Evolutionary conservation across 2,329 filamentous ascomycete species (phyloP).

Genomic region (Alternaria conjuncta): DNA sequence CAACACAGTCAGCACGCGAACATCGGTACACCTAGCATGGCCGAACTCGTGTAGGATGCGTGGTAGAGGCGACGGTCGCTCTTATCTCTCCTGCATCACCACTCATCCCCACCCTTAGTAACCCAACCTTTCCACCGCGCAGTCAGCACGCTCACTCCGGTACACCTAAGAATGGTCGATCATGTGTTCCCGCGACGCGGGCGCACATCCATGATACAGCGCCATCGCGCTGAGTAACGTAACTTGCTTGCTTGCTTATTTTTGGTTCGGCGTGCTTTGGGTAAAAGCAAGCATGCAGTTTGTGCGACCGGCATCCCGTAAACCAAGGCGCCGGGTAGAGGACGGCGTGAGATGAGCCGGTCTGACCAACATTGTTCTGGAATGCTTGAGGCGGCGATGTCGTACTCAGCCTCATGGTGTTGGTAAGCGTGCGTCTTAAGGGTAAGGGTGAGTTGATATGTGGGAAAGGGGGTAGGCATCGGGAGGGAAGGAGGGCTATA

Average conservation of each 20-base stretch:
- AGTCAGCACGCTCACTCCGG: constrained; percentile 1
- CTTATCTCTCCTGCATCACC: neutral
- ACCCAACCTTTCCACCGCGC: neutral
- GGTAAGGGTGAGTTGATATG: neutral
- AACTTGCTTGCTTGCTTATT: neutral
- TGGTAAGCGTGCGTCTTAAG: neutral
- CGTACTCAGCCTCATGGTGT: neutral
- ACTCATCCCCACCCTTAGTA: neutral
- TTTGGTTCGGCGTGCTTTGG: neutral
- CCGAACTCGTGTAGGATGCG: neutral
- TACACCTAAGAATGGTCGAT: neutral
- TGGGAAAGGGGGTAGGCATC: neutral
- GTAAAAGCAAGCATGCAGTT: neutral
- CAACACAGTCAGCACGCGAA: neutral
- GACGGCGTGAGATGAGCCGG: neutral
- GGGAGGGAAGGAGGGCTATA: neutral
- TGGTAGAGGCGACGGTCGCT: neutral
- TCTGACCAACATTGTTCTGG: neutral
- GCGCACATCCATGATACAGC: neutral
- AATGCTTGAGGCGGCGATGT: neutral
- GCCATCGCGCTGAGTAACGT: neutral
- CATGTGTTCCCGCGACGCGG: constrained; percentile 6
- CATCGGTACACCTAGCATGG: neutral
- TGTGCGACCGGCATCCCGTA: constrained; percentile 1
- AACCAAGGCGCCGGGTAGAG: neutral